A percentile compares a stretch with the other conserved stretches of the same genome.
Evolutionary conservation across 176 grass and related monocot genomes (phyloP).

Genomic region (Eragrostis nindensis): DNA sequence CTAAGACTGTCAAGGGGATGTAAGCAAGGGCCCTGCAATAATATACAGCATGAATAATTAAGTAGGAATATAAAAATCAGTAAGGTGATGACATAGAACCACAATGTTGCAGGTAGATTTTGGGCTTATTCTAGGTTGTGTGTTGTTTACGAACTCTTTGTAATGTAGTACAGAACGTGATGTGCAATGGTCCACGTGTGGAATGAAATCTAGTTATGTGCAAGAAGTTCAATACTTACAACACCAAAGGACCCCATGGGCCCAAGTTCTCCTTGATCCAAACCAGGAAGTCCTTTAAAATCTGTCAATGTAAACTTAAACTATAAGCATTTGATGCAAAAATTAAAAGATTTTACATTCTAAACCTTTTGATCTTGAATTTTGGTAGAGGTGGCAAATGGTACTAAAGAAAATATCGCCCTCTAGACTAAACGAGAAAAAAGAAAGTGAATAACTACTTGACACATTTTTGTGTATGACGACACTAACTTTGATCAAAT

Average conservation of each 20-base stretch:
- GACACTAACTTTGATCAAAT: too few relatives aligned
- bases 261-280: conserved; percentile 98
- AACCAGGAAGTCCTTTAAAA: conserved; percentile 90
- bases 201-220: conserved; percentile 21
- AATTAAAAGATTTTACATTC: neutral
- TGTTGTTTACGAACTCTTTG: neutral
- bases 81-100: neutral
- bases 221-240: conserved; percentile 69
- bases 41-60: conserved; percentile 35
- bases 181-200: neutral
- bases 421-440: neutral
- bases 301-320: conserved; percentile 56
- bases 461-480: too few relatives aligned
- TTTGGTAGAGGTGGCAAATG: neutral
- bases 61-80: neutral
- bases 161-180: neutral
- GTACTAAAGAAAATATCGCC: neutral
- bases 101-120: neutral
- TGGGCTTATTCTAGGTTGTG: neutral
- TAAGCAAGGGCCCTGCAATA: conserved; percentile 88
- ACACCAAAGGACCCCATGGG: conserved; percentile 95
- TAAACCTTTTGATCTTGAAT: neutral
- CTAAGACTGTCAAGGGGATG: conserved; percentile 89
- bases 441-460: neutral
- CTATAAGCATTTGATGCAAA: conserved; percentile 3